Evolutionary conservation across 1,139 yeast species (phyloP).

Genomic region (Hyphopichia fennica): DNA sequence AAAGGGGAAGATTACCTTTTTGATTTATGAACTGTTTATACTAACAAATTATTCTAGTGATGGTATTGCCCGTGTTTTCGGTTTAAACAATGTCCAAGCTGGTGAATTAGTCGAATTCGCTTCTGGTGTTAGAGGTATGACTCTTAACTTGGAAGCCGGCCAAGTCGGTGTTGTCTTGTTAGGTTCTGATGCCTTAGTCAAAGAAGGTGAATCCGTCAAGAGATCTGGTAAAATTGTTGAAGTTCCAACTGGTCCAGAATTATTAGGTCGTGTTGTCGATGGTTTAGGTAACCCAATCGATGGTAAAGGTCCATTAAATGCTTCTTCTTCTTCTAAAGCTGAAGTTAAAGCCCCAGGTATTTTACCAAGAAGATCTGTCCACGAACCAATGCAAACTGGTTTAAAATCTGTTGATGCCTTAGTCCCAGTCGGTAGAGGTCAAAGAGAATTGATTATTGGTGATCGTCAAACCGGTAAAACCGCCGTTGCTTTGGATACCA

Average conservation of each 20-base stretch:
- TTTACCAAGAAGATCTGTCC: slow-evolving; percentile 97
- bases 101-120: slow-evolving; percentile 99
- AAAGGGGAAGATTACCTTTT: too few species aligned
- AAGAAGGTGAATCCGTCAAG: slow-evolving; percentile 99
- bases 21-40: slow-evolving; percentile 8
- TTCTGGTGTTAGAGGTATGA: slow-evolving; percentile 99
- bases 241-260: slow-evolving; percentile 98
- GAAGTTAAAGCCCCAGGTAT: slow-evolving; percentile 99
- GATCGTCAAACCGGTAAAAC: slow-evolving; percentile 99
- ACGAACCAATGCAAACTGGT: slow-evolving; percentile 99
- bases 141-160: slow-evolving; percentile 99
- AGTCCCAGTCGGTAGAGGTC: slow-evolving; percentile 99
- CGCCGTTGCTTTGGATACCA: slow-evolving; percentile 97
- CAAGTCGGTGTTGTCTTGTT: slow-evolving; percentile 99
- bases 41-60: slow-evolving; percentile 62
- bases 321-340: slow-evolving; percentile 86
- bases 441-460: slow-evolving; percentile 99
- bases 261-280: slow-evolving; percentile 99
- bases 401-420: slow-evolving; percentile 98
- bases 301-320: slow-evolving; percentile 98
- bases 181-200: slow-evolving; percentile 98
- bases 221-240: slow-evolving; percentile 99
- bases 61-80: slow-evolving; percentile 99
- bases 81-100: slow-evolving; percentile 99
- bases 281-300: slow-evolving; percentile 99